Base-by-base conservation (phyloP, 257 asterid genomes). In the Cinchona pubescens region DNA sequence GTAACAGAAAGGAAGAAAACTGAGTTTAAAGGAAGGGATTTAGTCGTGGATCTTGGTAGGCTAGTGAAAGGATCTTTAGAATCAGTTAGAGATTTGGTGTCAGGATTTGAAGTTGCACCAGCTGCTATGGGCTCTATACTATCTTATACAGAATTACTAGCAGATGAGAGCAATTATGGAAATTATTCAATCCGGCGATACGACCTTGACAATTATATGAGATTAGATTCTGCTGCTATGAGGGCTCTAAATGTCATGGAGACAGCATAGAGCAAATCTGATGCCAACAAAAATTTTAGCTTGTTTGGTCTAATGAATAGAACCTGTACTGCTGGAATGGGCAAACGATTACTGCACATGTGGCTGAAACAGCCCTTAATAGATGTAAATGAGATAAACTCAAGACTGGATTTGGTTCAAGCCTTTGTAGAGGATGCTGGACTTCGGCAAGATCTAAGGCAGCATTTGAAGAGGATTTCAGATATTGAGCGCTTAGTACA, bases 271-370 rank as follows among this genome's bases (percentile, higher is more conserved):
- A 94, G 96, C 88, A 94, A 92, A 86, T 81, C 96, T 15, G 99
- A 94, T 86, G 97, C 99, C 66, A 94, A 94, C 83, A 94, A 88
- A 84, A 94, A 84, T 78, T 94, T 94, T 78, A 94, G 99, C 86
- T 81, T 94, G 85, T 94, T 90, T 82, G 98, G 99, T 82, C 94
- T 94, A 72, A 83, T 94, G 89, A 94, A 90, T 83, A 84, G 97
- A 86, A 90, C 99, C 71, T 94, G 99, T 72, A 94, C 97, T 16
- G 96, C 96, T 61, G 99, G 99, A 80, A 89, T 94, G 99, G 99
- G 99, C 66, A 92, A 92, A 83, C 91, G 99, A 19, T 81, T 94
- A 66, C 86, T 94, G 80, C 96, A 92, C 79, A 89, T 83, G 90
- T 94, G 98, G 97, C 88, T 94, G 76, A 94, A 92, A 79, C 99